Evolutionary conservation across 768 basidiomycete genomes (phyloP).

Genomic region (Coprinellus micaceus): DNA sequence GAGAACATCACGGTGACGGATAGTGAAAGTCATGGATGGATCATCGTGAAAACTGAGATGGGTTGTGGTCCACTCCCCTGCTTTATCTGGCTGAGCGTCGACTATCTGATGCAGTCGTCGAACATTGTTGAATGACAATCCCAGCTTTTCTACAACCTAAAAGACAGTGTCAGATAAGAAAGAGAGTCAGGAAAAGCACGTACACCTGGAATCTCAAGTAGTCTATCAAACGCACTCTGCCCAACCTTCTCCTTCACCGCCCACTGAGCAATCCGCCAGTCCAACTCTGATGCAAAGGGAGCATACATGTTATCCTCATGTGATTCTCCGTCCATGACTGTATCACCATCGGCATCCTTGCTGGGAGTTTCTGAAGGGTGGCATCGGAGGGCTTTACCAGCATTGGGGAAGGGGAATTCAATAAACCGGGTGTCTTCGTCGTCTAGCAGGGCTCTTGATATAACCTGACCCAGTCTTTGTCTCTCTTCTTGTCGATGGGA

Average conservation of each 20-base stretch:
- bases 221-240: conserved; percentile 23
- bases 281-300: conserved; percentile 23
- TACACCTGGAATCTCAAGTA: conserved; percentile 26
- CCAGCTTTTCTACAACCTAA: conserved; percentile 21
- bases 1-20: conserved; percentile 24
- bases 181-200: not conserved
- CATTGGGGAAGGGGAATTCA: conserved; percentile 9
- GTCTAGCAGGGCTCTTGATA: conserved; percentile 6
- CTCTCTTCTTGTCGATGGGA: not conserved
- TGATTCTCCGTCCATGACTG: conserved; percentile 5
- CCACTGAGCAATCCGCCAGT: conserved; percentile 27
- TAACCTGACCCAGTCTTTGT: not conserved
- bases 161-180: not conserved
- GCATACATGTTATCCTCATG: conserved; percentile 6
- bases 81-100: conserved; percentile 24
- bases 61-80: conserved; percentile 20
- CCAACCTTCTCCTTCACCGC: conserved; percentile 22
- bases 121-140: conserved; percentile 23
- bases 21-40: conserved; percentile 17
- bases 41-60: conserved; percentile 20
- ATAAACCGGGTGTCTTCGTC: conserved; percentile 5
- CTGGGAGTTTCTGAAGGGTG: conserved; percentile 3
- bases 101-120: conserved; percentile 22
- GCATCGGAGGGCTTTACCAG: conserved; percentile 1
- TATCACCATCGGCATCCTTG: conserved; percentile 6